Conservation (phyloP, 106 monocot genomes). For the Dioscorea dumetorum region DNA sequence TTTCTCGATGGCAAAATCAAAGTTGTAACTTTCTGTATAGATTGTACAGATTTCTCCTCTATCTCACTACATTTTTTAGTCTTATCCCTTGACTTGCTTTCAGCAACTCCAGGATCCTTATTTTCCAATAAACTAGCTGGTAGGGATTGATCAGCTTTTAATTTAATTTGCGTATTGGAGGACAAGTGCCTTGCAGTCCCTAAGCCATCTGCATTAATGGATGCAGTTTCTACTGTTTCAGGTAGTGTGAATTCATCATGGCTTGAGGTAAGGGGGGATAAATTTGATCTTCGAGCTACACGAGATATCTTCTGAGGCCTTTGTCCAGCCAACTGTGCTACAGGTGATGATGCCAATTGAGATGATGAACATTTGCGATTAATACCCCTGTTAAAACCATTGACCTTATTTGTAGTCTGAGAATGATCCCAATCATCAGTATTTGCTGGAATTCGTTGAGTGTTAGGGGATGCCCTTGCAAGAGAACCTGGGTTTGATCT, state of each 20-base stretch:
- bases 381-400: slow-evolving; percentile 18
- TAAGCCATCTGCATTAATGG: slow-evolving; percentile 17
- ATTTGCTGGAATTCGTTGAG: slow-evolving; percentile 16
- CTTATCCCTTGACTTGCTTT: slow-evolving; percentile 41
- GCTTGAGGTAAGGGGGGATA: slow-evolving; percentile 30
- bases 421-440: slow-evolving; percentile 46
- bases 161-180: slow-evolving; percentile 26
- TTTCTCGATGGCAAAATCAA: slow-evolving; percentile 27
- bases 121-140: slow-evolving; percentile 30
- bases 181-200: slow-evolving; percentile 10
- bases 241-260: slow-evolving; percentile 27
- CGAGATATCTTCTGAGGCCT: slow-evolving; percentile 11
- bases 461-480: slow-evolving; percentile 33
- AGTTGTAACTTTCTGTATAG: slow-evolving; percentile 34
- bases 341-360: slow-evolving; percentile 47
- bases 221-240: slow-evolving; percentile 16
- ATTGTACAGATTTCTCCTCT: slow-evolving; percentile 21
- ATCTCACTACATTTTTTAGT: slow-evolving; percentile 32
- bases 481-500: slow-evolving; percentile 37
- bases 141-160: slow-evolving; percentile 21
- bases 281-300: slow-evolving; percentile 44
- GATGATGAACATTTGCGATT: slow-evolving; percentile 41
- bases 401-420: slow-evolving; percentile 23
- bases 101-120: slow-evolving; percentile 41
- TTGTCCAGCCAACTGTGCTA: slow-evolving; percentile 48